phyloP scores from a whole-genome alignment of 1,139 yeast species.

The Suhomyces yuchorum region DNA sequence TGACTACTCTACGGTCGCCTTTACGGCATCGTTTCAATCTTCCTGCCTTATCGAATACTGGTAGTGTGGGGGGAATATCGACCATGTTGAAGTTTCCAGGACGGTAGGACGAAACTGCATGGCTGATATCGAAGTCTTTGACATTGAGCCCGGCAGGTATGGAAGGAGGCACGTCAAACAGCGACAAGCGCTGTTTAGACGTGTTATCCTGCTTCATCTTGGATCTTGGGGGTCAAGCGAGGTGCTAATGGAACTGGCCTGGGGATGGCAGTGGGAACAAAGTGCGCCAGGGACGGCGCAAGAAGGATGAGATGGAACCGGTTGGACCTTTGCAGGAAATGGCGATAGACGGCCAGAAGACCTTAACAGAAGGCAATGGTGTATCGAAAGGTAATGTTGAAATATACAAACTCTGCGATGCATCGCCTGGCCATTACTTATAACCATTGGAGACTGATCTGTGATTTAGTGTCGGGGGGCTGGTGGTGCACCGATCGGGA shows the following conservation, averaged over 20 bases:
- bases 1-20: conserved; percentile 23
- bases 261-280: not conserved
- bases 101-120: conserved; percentile 33
- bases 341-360: not conserved
- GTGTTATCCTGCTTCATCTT: conserved; percentile 16
- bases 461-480: not conserved
- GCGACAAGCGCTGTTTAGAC: conserved; percentile 28
- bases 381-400: not conserved
- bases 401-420: not conserved
- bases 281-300: not conserved
- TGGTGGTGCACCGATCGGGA: conserved; percentile 2
- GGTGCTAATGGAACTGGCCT: not conserved
- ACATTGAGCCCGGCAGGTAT: conserved; percentile 23
- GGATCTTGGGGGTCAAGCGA: not conserved
- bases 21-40: conserved; percentile 19
- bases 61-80: conserved; percentile 37
- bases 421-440: conserved; percentile 1
- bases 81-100: conserved; percentile 29
- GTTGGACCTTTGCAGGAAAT: not conserved
- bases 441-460: not conserved
- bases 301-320: not conserved
- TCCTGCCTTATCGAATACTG: conserved; percentile 32
- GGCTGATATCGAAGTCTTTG: conserved; percentile 28
- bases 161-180: conserved; percentile 27
- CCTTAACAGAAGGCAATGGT: not conserved